Evolutionary conservation across 2,329 filamentous ascomycete species (phyloP), one percentile per base, ranked within the genome.

Genomic region (Cercospora sp.): DNA sequence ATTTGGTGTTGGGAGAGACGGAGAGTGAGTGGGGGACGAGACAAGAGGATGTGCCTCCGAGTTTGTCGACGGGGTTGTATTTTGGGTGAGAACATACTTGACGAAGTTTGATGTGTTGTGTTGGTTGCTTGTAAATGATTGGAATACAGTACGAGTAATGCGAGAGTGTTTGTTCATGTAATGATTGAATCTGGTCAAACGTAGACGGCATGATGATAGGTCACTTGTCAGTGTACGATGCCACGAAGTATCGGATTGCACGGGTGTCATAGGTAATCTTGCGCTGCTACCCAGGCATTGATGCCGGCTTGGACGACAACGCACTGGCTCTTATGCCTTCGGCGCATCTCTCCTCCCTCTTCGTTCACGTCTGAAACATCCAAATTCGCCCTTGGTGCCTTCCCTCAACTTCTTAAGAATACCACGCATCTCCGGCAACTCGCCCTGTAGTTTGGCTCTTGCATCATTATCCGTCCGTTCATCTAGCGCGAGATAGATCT

Each of bases 401-500:
- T 97, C 93, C 67, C 92, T 85, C 72, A 97, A 82, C 74, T 88
- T 88, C 86, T 97, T 98, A 72, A 99, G 82, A 57, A 94, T 89
- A 61, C 87, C 89, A 70, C 94, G 88, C 91, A 99, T 93, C 78
- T 94, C 93, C 2, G 92, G 91, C 72, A 99, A 81, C 82, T 98
- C 94, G 65, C 87, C 89, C 82, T 98, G 94, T 73, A 99, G 82
- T 69, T 87, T 85, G 10, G 89, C 86, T 61, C 95, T 86, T 3
- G 94, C 93, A 68, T 93, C 90, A 74, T 95, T 94, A 77, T 97
- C 93, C 63, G 95, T 98, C 61, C 93, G 89, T 68, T 88, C 87
- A 78, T 99, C 95, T 16, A 99, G 83, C 77, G 95, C 93, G 72
- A 95, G 88, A 80, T 98, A 99, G 59, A 99, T 94, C 78, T 94